phyloP scores from a whole-genome alignment of 108 stramenopile species.

The Thalassiosira profunda region DNA sequence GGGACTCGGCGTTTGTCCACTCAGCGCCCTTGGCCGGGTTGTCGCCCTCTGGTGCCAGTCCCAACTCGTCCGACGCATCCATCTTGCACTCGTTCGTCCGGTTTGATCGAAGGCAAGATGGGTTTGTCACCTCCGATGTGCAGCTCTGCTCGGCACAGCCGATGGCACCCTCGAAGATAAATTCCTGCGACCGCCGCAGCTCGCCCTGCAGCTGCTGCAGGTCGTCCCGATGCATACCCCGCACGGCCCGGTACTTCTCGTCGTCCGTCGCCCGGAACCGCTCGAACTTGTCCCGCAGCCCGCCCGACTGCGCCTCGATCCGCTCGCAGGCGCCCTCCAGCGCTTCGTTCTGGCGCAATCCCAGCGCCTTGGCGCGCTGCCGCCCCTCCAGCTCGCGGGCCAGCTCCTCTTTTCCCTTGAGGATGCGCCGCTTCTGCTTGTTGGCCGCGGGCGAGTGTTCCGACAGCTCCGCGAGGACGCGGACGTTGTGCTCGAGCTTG shows the following conservation, averaged over 20 bases:
- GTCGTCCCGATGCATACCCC: slow-evolving; percentile 37
- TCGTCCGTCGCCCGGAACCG: slow-evolving; percentile 40
- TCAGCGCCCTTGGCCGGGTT: slow-evolving; percentile 32
- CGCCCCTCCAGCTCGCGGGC: slow-evolving; percentile 13
- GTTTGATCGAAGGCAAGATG: not conserved
- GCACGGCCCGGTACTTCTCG: slow-evolving; percentile 39
- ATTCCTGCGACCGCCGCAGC: slow-evolving; percentile 30
- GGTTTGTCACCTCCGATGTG: slow-evolving; percentile 21
- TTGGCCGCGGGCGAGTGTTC: slow-evolving; percentile 28
- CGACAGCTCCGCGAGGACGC: slow-evolving; percentile 43
- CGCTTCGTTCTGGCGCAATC: slow-evolving; percentile 21
- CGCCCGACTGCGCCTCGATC: slow-evolving; percentile 43
- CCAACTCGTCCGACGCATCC: not conserved
- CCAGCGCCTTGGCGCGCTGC: slow-evolving; percentile 13
- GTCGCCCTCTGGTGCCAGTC: not conserved
- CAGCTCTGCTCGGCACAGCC: slow-evolving; percentile 14
- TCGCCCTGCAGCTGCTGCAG: slow-evolving; percentile 31
- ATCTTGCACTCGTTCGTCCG: slow-evolving; percentile 2
- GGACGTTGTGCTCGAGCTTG: slow-evolving; percentile 41
- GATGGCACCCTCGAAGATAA: slow-evolving; percentile 37
- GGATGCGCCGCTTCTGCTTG: slow-evolving; percentile 47
- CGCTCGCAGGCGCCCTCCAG: slow-evolving; percentile 51
- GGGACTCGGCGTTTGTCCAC: slow-evolving; percentile 43
- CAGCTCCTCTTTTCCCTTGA: slow-evolving; percentile 46
- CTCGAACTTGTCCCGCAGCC: slow-evolving; percentile 51